phyloP scores from a whole-genome alignment of 148 eudicot genomes.

The Camellia granthamiana region DNA sequence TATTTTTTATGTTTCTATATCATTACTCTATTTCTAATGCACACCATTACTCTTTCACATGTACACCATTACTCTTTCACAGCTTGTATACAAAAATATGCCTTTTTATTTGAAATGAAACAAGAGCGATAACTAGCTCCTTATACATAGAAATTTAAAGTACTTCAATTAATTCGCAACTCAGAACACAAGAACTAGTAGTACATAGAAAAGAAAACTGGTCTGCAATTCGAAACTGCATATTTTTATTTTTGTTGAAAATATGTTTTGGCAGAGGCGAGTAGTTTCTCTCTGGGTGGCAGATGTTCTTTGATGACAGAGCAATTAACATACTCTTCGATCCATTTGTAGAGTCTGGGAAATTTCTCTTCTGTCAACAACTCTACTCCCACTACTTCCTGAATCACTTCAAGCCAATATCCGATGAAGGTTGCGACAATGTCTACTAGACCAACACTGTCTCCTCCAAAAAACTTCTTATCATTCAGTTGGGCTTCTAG shows the following conservation, averaged over 20 bases:
- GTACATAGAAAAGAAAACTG: neutral
- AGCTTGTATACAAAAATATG: too few relatives aligned
- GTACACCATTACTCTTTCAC: too few relatives aligned
- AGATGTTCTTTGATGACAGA: neutral
- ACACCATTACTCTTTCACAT: too few relatives aligned
- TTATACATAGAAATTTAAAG: neutral
- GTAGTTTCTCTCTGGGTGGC: neutral
- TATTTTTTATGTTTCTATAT: too few relatives aligned
- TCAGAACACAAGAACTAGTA: neutral
- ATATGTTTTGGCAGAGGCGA: neutral
- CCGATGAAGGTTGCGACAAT: conserved; percentile 37
- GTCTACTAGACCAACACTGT: conserved; percentile 43
- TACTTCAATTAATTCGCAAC: neutral
- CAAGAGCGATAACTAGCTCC: too few relatives aligned
- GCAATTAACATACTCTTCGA: neutral
- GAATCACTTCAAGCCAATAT: conserved; percentile 36
- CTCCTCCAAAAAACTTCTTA: conserved; percentile 53
- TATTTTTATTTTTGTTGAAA: neutral
- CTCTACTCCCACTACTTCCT: conserved; percentile 26
- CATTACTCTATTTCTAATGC: too few relatives aligned
- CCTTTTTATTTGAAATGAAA: too few relatives aligned
- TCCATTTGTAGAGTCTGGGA: conserved; percentile 21
- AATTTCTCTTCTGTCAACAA: conserved; percentile 32
- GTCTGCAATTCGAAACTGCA: neutral
- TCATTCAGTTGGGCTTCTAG: conserved; percentile 41